These are phyloP conservation scores for Capronia americana DNA, from an alignment of 2,329 filamentous ascomycete species.

Conservation along the genomic window DNA sequence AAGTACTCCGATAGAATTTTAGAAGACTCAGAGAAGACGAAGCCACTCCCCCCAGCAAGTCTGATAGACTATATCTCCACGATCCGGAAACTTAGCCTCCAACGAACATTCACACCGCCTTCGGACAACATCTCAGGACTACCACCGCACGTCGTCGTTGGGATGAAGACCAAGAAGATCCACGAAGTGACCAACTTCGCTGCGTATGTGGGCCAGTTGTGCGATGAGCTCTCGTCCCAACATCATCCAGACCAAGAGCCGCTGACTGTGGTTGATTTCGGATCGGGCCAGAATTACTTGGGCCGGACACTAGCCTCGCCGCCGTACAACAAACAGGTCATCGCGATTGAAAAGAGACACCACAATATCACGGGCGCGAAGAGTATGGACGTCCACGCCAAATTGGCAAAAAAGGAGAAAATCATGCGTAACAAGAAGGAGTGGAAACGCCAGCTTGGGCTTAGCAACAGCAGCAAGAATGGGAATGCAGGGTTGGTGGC, in stretches of 20 bases:
- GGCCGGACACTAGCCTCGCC: conserved; percentile 83
- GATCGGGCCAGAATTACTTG: conserved; percentile 95
- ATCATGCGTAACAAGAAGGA: conserved; percentile 82
- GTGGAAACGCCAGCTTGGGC: conserved; percentile 39
- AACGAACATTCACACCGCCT: conserved; percentile 60
- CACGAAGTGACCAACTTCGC: conserved; percentile 94
- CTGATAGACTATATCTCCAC: conserved; percentile 75
- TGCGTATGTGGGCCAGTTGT: conserved; percentile 77
- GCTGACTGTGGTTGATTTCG: conserved; percentile 90
- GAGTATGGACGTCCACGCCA: conserved; percentile 81
- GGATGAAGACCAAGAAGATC: conserved; percentile 95
- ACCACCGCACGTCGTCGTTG: conserved; percentile 75
- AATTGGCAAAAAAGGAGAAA: conserved; percentile 73
- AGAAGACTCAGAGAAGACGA: conserved; percentile 42
- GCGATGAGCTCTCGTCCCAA: conserved; percentile 58
- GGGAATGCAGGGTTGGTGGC: conserved; percentile 15
- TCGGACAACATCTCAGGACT: conserved; percentile 48
- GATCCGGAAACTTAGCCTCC: conserved; percentile 72
- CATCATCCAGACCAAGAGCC: conserved; percentile 43
- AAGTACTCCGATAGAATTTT: conserved; percentile 9
- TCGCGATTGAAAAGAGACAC: conserved; percentile 87
- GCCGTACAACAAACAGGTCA: conserved; percentile 84
- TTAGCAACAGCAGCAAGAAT: neutral
- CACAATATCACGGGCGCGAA: conserved; percentile 86
- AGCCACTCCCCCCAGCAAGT: conserved; percentile 54